Evolutionary conservation across 148 eudicot genomes (phyloP), one percentile per base, ranked within the genome.

Genomic region (Mesembryanthemum crystallinum): DNA sequence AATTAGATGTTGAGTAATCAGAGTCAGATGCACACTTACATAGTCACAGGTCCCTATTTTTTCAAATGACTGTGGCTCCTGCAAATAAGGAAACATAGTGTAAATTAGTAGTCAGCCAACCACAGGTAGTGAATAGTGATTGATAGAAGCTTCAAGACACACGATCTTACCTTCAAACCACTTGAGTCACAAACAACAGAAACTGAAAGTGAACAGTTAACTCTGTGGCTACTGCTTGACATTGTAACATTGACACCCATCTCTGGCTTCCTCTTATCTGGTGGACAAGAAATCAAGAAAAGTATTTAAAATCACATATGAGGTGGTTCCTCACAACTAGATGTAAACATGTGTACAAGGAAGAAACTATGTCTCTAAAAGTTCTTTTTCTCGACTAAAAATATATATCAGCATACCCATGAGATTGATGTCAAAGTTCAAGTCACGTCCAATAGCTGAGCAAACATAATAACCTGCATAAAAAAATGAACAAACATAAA

Each of bases 201-300:
- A 49, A 94, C 98, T 28, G 88, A 79, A 67, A 94, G 88, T 39
- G 98, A 94, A 74, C 98, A 94, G 83, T 94, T 90, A 62, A 15
- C 63, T 76, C 69, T 77, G 23, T 64, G 74, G 63, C 74, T 75
- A 28, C 20, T 76, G 73, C 77, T 84, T 74, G 88, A 82, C 89
- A 94, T 85, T 74, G 80, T 84, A 65, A 92, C 83, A 61, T 82
- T 77, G 28, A 90, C 87, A 70, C 98, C 98, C 77, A 51, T 87
- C 39, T 85, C 84, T 47, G 98, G 98, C 77, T 73, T 74, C 74
- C 83, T 83, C 74, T 71, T 75, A 86, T 92, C 98, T 94, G 89
- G 76, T 75, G 79, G 14, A 73, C 32, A 76, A 80, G 18, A 77
- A 55, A 74, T 45, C 27, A 30, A 76, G 18, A 55, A 72, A 64